Evolutionary conservation across 176 grass and related monocot genomes (phyloP), one percentile per base, ranked within the genome.

Genomic region (Otatea glauca): DNA sequence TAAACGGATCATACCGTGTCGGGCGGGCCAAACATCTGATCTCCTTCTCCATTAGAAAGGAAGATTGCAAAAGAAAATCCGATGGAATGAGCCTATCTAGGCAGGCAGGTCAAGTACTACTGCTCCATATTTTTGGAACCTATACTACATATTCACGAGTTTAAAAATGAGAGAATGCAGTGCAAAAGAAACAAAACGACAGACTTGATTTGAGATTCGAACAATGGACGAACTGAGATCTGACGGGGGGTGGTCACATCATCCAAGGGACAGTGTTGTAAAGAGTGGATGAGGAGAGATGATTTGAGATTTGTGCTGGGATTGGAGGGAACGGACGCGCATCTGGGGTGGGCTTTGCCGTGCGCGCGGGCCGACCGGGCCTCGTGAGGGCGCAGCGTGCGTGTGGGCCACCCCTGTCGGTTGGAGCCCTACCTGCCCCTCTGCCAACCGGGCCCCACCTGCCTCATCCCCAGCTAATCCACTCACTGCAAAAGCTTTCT

Each of bases 381-480:
- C 29, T 32, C 70, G 14, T 24, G 44, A 49, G 70, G 24, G 70
- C 24, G 43, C 72, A 35, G 11, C 55, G n/a, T 63, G 56, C n/a
- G n/a, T 39, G 56, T 14, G 75, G 56, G 55, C 38, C 75, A 77
- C n/a, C 74, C 55, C n/a, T 61, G 55, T 43, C 74, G 55, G 44
- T 16, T 7, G 4, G 20, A 5, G 15, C 49, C 5, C 49, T 17
- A 6, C 4, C 49, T 17, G 5, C 5, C 72, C 48, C 71, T 37
- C 65, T 41, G 17, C 16, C 35, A 21, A 18, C 29, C 63, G 29
- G 29, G 2, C 4, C 29, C 63, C 27, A 65, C 62, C 27, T 35
- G 0, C 6, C 32, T 48, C 12, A 14, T 48, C 3, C 10, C 13
- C 4, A 48, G 12, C 63, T 7, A 53, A 53, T 32, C 12, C 34